Conservation (phyloP, 371 early-diverging fungal species). For the Mucor saturninus region DNA sequence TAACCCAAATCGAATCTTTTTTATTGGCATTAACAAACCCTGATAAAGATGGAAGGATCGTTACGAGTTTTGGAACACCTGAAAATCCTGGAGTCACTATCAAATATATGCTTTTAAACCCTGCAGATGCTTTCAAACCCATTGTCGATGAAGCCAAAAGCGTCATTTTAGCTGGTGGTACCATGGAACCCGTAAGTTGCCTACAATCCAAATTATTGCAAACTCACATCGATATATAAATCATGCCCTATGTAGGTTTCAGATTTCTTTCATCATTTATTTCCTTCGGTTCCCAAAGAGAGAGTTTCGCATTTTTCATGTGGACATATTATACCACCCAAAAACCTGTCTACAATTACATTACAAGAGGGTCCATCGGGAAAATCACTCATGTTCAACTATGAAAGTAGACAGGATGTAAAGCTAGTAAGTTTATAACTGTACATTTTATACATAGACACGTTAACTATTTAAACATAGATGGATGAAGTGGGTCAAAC, state of each 20-base stretch:
- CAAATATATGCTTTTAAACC: conserved; percentile 84
- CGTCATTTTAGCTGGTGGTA: conserved; percentile 94
- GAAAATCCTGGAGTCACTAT: conserved; percentile 41
- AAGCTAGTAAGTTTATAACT: conserved; percentile 43
- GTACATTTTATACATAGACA: too few relatives aligned
- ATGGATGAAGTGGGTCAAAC: conserved; percentile 76
- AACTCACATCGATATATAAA: neutral
- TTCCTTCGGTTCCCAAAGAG: conserved; percentile 49
- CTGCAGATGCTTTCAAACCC: conserved; percentile 81
- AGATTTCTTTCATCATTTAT: conserved; percentile 56
- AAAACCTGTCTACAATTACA: conserved; percentile 67
- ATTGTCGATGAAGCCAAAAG: conserved; percentile 82
- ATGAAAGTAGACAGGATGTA: conserved; percentile 62
- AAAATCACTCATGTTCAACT: conserved; percentile 71
- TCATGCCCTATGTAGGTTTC: conserved; percentile 29
- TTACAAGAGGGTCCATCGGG: conserved; percentile 71
- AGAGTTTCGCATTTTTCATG: conserved; percentile 73
- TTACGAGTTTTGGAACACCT: conserved; percentile 36
- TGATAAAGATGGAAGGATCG: conserved; percentile 74
- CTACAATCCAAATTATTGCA: neutral
- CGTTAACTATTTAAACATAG: conserved; percentile 30
- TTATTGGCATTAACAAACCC: conserved; percentile 65
- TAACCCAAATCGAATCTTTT: conserved; percentile 63
- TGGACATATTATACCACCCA: conserved; percentile 78
- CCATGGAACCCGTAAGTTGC: conserved; percentile 87